Conservation (phyloP, 176 grass and related monocot species). For the Oryza brachyantha region DNA sequence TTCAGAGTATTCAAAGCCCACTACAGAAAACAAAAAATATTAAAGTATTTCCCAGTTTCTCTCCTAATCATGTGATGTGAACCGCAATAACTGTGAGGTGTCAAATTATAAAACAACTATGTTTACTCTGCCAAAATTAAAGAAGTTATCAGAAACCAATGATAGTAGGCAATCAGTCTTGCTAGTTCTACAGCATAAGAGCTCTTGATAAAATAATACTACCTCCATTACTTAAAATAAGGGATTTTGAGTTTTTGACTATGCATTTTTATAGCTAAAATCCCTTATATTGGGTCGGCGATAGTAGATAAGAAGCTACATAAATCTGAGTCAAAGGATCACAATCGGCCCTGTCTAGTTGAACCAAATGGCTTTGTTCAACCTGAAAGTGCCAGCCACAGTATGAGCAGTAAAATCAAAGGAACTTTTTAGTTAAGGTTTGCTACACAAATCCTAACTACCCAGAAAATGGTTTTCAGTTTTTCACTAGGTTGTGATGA, state of each 20-base stretch:
- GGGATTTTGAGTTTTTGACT: no score
- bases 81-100: background rate
- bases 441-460: background rate
- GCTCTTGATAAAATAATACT: no score
- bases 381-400: background rate
- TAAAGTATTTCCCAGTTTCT: background rate
- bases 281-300: no score
- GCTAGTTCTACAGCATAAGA: slow-evolving; percentile 4
- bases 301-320: slow-evolving; percentile 23
- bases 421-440: slow-evolving; percentile 7
- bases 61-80: slow-evolving; percentile 29
- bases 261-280: no score
- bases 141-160: slow-evolving; percentile 18
- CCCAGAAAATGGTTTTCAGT: background rate
- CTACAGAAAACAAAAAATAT: slow-evolving; percentile 53
- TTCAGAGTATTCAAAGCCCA: slow-evolving; percentile 79
- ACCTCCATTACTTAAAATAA: no score
- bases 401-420: slow-evolving; percentile 14
- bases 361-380: slow-evolving; percentile 12
- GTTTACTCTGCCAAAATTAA: slow-evolving; percentile 2
- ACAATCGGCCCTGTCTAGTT: background rate
- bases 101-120: slow-evolving; percentile 10
- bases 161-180: background rate
- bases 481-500: slow-evolving; percentile 14
- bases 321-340: background rate